These are phyloP conservation scores for Penicillium vulpinum DNA, from an alignment of 2,329 filamentous ascomycete species.

Conservation along the genomic window DNA sequence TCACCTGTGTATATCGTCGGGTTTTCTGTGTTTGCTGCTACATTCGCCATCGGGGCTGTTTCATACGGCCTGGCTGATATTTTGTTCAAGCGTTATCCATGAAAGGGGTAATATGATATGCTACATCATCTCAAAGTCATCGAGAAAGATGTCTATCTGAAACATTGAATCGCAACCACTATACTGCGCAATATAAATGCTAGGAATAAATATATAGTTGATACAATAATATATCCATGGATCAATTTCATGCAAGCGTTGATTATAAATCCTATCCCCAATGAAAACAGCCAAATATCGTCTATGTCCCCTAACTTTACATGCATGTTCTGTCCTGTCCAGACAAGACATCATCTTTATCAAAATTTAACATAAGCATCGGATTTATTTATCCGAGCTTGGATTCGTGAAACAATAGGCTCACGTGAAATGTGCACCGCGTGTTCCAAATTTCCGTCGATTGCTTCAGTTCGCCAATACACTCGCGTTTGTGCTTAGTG, in stretches of 20 bases:
- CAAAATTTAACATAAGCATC: slow-evolving; percentile 15
- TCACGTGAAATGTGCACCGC: not conserved
- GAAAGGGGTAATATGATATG: not conserved
- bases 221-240: too few species aligned
- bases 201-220: not conserved
- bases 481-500: slow-evolving; percentile 12
- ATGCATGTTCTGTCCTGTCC: slow-evolving; percentile 20
- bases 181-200: not conserved
- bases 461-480: slow-evolving; percentile 2
- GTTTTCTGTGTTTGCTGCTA: slow-evolving; percentile 6
- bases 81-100: slow-evolving; percentile 9
- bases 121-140: not conserved
- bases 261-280: slow-evolving; percentile 9
- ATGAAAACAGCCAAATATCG: slow-evolving; percentile 2
- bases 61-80: slow-evolving; percentile 1
- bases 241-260: slow-evolving; percentile 10
- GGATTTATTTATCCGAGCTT: slow-evolving; percentile 1
- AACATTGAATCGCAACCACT: not conserved
- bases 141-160: not conserved
- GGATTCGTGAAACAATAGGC: slow-evolving; percentile 9
- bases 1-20: slow-evolving; percentile 5
- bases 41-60: slow-evolving; percentile 3
- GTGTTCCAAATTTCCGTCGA: slow-evolving; percentile 4
- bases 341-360: slow-evolving; percentile 22
- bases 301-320: slow-evolving; percentile 28